Conservation (phyloP, 805 yeast genomes). For the Sungouiella thailandica region DNA sequence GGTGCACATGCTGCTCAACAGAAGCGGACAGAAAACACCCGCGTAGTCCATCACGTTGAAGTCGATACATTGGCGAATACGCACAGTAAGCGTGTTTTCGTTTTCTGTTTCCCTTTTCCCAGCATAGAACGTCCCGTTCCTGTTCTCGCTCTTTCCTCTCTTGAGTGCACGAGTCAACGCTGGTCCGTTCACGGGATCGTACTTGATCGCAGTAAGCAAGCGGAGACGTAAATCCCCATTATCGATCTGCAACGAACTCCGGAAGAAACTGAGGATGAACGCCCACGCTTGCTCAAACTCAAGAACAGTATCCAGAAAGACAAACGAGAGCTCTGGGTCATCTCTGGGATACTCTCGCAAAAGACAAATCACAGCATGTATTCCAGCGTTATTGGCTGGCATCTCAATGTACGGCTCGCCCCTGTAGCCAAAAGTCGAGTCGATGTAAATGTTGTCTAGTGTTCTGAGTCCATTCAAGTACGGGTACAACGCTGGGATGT, state of each 20-base stretch:
- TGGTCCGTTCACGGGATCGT: constrained; percentile 6
- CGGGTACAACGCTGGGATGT: constrained; percentile 39
- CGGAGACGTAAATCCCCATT: constrained; percentile 1
- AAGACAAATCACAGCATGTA: constrained; percentile 25
- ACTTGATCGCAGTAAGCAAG: constrained; percentile 4
- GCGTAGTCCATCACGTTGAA: constrained; percentile 31
- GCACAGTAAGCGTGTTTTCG: constrained; percentile 15
- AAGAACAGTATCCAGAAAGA: constrained; percentile 33
- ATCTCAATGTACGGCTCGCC: constrained; percentile 46
- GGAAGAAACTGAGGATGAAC: constrained; percentile 23
- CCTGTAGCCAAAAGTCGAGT: constrained; percentile 49
- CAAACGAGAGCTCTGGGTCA: constrained; percentile 35
- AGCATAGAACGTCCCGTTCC: no score
- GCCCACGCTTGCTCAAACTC: constrained; percentile 57
- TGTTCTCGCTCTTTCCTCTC: no score
- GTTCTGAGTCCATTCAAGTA: constrained; percentile 28
- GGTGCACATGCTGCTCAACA: no score
- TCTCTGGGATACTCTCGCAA: constrained; percentile 40
- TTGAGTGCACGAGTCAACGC: neutral
- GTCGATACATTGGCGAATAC: constrained; percentile 33
- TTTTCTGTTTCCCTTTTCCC: neutral
- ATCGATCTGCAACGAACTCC: constrained; percentile 7
- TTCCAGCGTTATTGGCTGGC: constrained; percentile 38
- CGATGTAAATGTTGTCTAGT: constrained; percentile 47
- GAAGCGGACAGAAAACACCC: constrained; percentile 25